These are phyloP conservation scores for Coemansia sp. DNA, from an alignment of 192 early-diverging fungal genomes.

Conservation along the genomic window DNA sequence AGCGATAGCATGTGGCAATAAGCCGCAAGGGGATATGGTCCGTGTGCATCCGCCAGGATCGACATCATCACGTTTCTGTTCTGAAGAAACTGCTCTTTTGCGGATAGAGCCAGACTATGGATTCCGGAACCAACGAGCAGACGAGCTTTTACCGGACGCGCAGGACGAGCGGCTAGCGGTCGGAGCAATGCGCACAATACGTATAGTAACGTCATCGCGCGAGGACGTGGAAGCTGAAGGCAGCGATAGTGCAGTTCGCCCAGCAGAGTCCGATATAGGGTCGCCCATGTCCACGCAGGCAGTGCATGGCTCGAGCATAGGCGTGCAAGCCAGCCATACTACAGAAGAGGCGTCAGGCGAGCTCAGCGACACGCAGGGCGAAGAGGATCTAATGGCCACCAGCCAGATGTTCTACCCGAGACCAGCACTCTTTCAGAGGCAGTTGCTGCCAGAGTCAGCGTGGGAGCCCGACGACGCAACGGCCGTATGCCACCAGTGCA, in stretches of 20 bases:
- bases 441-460: slow-evolving; percentile 50
- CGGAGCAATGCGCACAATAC: neutral
- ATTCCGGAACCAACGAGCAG: neutral
- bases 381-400: neutral
- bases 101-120: neutral
- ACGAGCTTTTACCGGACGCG: slow-evolving; percentile 10
- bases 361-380: neutral
- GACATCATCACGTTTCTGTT: too few species aligned
- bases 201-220: neutral
- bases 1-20: neutral
- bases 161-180: slow-evolving; percentile 8
- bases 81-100: neutral
- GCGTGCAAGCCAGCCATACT: neutral
- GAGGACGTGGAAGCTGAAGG: neutral
- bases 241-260: neutral
- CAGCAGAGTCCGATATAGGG: neutral
- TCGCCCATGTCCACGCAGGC: neutral
- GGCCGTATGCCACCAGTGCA: slow-evolving; percentile 68
- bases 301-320: neutral
- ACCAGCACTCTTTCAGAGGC: slow-evolving; percentile 36
- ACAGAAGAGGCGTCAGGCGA: too few species aligned
- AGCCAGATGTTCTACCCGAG: slow-evolving; percentile 21
- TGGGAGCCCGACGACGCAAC: slow-evolving; percentile 85
- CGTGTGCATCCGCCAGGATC: too few species aligned
- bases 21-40: neutral